Evolutionary conservation across 495 filamentous ascomycete species (phyloP).

Genomic region (Chaetomidium leptoderma): DNA sequence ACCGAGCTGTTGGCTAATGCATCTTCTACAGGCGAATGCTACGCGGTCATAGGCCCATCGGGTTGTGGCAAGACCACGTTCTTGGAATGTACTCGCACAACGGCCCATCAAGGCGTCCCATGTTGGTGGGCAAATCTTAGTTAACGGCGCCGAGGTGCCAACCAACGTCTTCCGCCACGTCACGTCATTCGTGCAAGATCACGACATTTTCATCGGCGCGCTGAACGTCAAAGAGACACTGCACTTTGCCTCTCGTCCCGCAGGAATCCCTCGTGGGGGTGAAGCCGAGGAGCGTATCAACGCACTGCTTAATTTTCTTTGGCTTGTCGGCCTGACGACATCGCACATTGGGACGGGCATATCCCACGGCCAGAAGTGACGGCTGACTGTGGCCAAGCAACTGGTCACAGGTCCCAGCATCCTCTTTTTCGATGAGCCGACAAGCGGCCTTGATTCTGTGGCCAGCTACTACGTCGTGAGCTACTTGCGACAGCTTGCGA

Average conservation of each 20-base stretch:
- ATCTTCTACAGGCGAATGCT: neutral
- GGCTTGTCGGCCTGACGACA: neutral
- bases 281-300: neutral
- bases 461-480: neutral
- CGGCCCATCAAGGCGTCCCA: neutral
- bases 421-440: neutral
- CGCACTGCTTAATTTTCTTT: neutral
- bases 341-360: neutral
- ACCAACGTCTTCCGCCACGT: neutral
- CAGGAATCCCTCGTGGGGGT: neutral
- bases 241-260: neutral
- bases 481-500: neutral
- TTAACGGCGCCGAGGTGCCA: neutral
- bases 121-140: neutral
- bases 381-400: neutral
- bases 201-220: neutral
- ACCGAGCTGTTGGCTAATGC: neutral
- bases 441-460: neutral
- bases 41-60: neutral
- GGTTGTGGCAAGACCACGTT: conserved; percentile 2
- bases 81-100: neutral
- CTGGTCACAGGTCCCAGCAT: neutral
- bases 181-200: neutral
- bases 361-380: neutral
- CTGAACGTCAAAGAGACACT: neutral